Conservation (phyloP, 192 early-diverging fungal genomes). For the Chytriomyces hyalinus region DNA sequence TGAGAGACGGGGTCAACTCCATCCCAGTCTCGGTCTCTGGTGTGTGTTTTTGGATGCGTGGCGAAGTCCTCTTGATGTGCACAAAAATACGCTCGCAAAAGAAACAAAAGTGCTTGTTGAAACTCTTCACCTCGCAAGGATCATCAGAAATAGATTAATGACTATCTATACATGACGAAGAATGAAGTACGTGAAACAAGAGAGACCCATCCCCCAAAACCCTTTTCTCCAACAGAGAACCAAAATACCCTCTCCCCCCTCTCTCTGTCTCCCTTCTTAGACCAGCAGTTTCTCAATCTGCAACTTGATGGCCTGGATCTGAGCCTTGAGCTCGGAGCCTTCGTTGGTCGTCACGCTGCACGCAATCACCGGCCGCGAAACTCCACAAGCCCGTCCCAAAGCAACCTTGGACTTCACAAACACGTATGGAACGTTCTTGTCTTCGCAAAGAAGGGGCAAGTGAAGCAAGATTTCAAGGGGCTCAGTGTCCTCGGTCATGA, state of each 20-base stretch:
- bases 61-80: too few relatives aligned
- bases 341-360: constrained; percentile 96
- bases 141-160: constrained; percentile 21
- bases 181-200: not conserved
- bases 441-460: constrained; percentile 96
- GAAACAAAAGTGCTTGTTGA: too few relatives aligned
- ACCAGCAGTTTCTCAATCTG: constrained; percentile 94
- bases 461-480: constrained; percentile 97
- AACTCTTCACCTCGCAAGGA: not conserved
- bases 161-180: constrained; percentile 2
- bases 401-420: constrained; percentile 97
- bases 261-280: constrained; percentile 46
- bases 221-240: too few relatives aligned
- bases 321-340: constrained; percentile 89
- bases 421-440: constrained; percentile 99
- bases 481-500: constrained; percentile 98
- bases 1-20: too few relatives aligned
- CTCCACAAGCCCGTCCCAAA: constrained; percentile 96
- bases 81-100: too few relatives aligned
- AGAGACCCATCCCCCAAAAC: not conserved
- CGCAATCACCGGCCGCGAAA: constrained; percentile 91
- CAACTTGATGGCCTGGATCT: constrained; percentile 87
- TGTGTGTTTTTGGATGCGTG: too few relatives aligned
- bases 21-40: too few relatives aligned
- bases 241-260: not conserved